Base-by-base conservation (phyloP, 805 yeast species). In the Candida dendrica region DNA sequence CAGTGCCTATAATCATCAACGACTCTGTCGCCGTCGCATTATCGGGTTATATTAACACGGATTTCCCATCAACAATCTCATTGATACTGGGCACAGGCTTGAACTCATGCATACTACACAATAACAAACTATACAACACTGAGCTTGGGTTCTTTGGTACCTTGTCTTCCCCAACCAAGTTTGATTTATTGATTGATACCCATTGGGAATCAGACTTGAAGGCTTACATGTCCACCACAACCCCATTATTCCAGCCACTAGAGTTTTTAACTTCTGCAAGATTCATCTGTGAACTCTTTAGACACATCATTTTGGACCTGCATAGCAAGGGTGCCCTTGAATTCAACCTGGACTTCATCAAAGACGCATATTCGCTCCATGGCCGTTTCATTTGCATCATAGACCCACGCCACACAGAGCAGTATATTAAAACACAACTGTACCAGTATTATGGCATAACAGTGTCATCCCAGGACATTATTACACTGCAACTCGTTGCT, bases 31-130 rank as follows among this genome's bases (percentile, higher is more conserved):
- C 85, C 0, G 84, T 80, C 0, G 75, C 70, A 53, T 61, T 81
- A 10, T 72, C 85, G 0, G 81, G 80, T 9, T 49, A 58, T 16
- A 58, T 58, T 13, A 47, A 58, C 15, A 47, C 52, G 11, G 45
- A 62, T 2, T 68, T 71, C 41, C 42, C 46, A 2, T 43, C 52
- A 2, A 53, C 61, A 42, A 50, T 81, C 36, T 83, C 84, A 0
- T 48, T 82, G 48, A 84, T 82, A 3, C 58, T 81, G 39, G 89
- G 90, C 1, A 82, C 90, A 3, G 90, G 90, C 1, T 58, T 77
- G 41, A 82, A 82, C 50, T 57, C 76, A 30, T 76, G 60, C 64
- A 76, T 61, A 50, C 64, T 16, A 22, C 56, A 62, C 27, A 49
- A 49, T 7, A 47, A 56, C 9, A 38, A 46, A 2, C 56, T 77